Base-by-base conservation (phyloP, 1,139 yeast genomes). In the Nakaseomyces uthaithaninus region DNA sequence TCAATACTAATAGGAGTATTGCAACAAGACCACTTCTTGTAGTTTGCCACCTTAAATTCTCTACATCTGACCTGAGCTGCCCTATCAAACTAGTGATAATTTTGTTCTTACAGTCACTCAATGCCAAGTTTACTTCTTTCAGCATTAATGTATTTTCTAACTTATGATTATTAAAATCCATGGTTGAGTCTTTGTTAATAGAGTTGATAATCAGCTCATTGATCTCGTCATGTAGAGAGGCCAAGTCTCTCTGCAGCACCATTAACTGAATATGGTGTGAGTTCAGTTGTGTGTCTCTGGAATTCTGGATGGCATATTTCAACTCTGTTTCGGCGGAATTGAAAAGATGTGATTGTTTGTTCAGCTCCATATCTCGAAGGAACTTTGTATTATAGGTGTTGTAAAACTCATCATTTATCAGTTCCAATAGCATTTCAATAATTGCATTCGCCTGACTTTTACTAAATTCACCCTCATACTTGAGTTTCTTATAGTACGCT, bases 271-370 rank as follows among this genome's bases (percentile, higher is more conserved):
- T 73, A 46, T 79, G 76, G 18, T 81, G 75, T 43, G 80, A 84
- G 49, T 80, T 78, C 39, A 83, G 68, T 50, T 85, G 86, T 17
- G 69, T 68, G 49, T 82, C 89, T 46, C 96, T 67, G 15, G 82
- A 72, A 38, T 82, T 71, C 34, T 82, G 79, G 17, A 87, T 75
- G 53, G 87, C 95, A 28, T 84, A 86, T 39, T 83, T 63, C 33
- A 91, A 65, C 59, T 91, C 97, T 43, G 91, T 82, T 50, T 87
- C 85, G 0, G 96, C 95, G 36, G 96, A 94, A 57, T 87, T 93
- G 61, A 87, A 89, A 22, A 91, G 65, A 58, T 91, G 91, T 18
- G 77, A 74, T 53, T 87, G 95, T 54, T 87, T 89, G 47, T 86
- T 95, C 14, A 86, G 67, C 49, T 85, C 94, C 48, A 75, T 75